Evolutionary conservation across 768 basidiomycete species (phyloP), one percentile per base, ranked within the genome.

Genomic region (Chalciporus pseudorubinellus): DNA sequence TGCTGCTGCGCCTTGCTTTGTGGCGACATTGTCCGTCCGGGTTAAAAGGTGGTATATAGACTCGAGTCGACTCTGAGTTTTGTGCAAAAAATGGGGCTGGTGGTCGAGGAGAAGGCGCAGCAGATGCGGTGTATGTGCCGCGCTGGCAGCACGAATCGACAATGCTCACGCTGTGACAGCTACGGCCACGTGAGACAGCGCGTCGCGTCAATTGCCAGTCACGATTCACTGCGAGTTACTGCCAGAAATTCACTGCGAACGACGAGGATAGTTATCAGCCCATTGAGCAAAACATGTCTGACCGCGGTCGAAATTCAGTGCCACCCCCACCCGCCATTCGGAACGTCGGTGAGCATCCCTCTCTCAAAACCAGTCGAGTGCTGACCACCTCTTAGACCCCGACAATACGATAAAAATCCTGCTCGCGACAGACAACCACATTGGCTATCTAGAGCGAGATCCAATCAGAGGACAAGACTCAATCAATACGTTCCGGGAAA

Each of bases 371-470:
- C 20, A 40, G 34, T 24, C 43, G 56, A 47, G 39, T 6, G 10
- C 50, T 46, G 38, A 22, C 39, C 19, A 19, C 34, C 29, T 33
- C 29, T 21, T 50, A 85, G 86, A 74, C 51, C 70, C 75, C 18
- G 79, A 86, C 53, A 80, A 92, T 62, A 89, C 83, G 1, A 84
- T 93, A 53, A 77, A 73, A 54, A 93, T 98, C 61, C 70, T 98
- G 65, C 83, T 98, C 7, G 95, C 95, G 6, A 97, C 95, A 0
- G 95, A 98, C 71, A 95, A 92, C 59, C 95, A 98, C 62, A 89
- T 99, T 55, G 97, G 97, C 0, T 97, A 92, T 72, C 79, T 87
- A 55, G 95, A 98, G 70, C 80, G 92, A 54, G 97, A 99, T 65
- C 95, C 97, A 2, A 77, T 98, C 39, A 82, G 97, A 26, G 94